These are phyloP conservation scores for Lasiodiplodia sp. DNA, from an alignment of 2,329 filamentous ascomycete genomes.

Conservation along the genomic window DNA sequence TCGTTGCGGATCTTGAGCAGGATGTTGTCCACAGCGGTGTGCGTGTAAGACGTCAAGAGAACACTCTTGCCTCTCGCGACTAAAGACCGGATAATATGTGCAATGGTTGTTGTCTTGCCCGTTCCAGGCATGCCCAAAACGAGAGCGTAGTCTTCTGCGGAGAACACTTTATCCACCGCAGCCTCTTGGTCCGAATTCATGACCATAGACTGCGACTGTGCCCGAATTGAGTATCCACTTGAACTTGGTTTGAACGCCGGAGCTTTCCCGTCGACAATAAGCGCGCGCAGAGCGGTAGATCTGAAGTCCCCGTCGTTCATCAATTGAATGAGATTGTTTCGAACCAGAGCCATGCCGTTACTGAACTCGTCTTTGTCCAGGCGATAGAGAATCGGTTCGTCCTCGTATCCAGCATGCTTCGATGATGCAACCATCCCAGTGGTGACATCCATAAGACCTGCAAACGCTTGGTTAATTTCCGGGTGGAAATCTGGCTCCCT, in stretches of 20 bases:
- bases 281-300: constrained; percentile 73
- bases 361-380: constrained; percentile 98
- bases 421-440: constrained; percentile 7
- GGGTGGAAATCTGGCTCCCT: constrained; percentile 79
- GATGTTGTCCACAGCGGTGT: constrained; percentile 98
- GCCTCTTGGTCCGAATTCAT: constrained; percentile 87
- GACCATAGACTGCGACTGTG: constrained; percentile 61
- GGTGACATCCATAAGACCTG: constrained; percentile 87
- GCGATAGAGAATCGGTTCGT: constrained; percentile 73
- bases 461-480: constrained; percentile 81
- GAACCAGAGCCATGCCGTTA: constrained; percentile 93
- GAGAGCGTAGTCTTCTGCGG: constrained; percentile 92
- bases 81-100: constrained; percentile 92
- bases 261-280: constrained; percentile 78
- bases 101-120: constrained; percentile 97
- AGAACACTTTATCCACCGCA: constrained; percentile 95
- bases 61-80: constrained; percentile 91
- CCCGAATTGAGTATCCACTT: constrained; percentile 69
- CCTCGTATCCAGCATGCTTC: constrained; percentile 52
- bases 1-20: constrained; percentile 86
- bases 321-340: constrained; percentile 91
- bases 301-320: constrained; percentile 82
- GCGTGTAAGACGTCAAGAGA: constrained; percentile 92
- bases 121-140: constrained; percentile 98
- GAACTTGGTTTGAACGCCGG: constrained; percentile 75